Conservation (phyloP, 2,329 filamentous ascomycete genomes). For the Colletotrichum cereale region DNA sequence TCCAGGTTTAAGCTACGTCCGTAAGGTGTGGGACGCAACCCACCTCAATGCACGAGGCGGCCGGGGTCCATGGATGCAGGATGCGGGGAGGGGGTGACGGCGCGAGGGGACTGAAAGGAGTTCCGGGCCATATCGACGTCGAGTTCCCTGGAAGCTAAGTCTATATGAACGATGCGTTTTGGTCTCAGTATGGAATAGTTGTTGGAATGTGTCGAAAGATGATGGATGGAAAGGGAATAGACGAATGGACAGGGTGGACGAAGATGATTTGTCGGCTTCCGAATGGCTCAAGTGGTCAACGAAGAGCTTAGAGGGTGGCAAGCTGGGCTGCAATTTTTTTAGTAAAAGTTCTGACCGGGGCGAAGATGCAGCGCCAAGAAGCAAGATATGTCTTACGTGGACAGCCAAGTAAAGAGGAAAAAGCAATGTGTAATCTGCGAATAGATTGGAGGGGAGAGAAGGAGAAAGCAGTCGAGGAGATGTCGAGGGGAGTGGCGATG, state of each 20-base stretch:
- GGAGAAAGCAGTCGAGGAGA: not conserved
- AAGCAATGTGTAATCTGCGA: slow-evolving; percentile 21
- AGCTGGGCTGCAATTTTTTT: not conserved
- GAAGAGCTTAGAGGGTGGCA: not conserved
- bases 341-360: too few relatives aligned
- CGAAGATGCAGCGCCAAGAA: not conserved
- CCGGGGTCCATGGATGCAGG: slow-evolving; percentile 10
- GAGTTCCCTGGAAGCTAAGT: not conserved
- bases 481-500: not conserved
- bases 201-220: not conserved
- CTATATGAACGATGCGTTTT: not conserved
- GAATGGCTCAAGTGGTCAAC: slow-evolving; percentile 1
- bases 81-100: not conserved
- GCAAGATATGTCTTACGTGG: not conserved
- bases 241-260: not conserved
- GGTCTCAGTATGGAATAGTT: not conserved
- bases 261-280: not conserved
- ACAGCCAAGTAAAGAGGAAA: slow-evolving; percentile 19
- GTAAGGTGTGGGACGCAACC: slow-evolving; percentile 5
- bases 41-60: slow-evolving; percentile 22
- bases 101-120: not conserved
- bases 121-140: not conserved
- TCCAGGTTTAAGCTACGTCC: slow-evolving; percentile 25
- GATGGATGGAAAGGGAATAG: not conserved
- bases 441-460: not conserved